phyloP scores from a whole-genome alignment of 2,329 filamentous ascomycete species.

The Arthroderma sp. region DNA sequence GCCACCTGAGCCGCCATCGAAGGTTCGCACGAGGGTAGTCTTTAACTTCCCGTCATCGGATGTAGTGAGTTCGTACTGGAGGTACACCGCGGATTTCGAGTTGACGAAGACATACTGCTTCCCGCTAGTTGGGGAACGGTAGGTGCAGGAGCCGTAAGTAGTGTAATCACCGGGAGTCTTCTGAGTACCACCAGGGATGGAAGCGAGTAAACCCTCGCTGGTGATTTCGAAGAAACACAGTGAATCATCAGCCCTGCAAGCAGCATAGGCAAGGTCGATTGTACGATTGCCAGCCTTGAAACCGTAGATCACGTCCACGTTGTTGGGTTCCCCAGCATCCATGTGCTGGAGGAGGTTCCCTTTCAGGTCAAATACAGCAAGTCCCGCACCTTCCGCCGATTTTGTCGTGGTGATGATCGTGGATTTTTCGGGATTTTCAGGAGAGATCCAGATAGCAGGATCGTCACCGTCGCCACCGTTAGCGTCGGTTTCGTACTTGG shows the following conservation, averaged over 20 bases:
- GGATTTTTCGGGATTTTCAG: constrained; percentile 28
- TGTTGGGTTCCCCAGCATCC: constrained; percentile 37
- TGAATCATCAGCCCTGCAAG: constrained; percentile 39
- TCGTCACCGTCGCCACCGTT: constrained; percentile 36
- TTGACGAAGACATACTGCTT: constrained; percentile 45
- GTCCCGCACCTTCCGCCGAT: constrained; percentile 35
- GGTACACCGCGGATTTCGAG: constrained; percentile 40
- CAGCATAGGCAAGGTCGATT: constrained; percentile 39
- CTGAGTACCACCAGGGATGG: constrained; percentile 36
- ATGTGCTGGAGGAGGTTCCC: constrained; percentile 37
- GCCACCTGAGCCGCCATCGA: constrained; percentile 38
- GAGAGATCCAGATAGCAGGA: constrained; percentile 38
- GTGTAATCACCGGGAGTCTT: constrained; percentile 33
- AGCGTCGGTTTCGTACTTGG: constrained; percentile 32
- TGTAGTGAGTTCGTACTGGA: constrained; percentile 39
- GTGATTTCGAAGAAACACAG: constrained; percentile 41
- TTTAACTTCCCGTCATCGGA: constrained; percentile 30
- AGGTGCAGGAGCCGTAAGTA: constrained; percentile 42
- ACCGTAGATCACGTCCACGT: constrained; percentile 42
- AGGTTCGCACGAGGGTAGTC: constrained; percentile 38
- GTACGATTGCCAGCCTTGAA: constrained; percentile 33
- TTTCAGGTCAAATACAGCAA: constrained; percentile 37
- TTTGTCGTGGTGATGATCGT: constrained; percentile 42
- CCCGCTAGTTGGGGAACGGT: constrained; percentile 34
- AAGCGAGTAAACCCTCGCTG: constrained; percentile 31